A percentile compares a stretch with the other conserved stretches of the same genome.
These are phyloP conservation scores for Cynanchum wilfordii DNA, from an alignment of 257 asterid genomes.

Conservation along the genomic window DNA sequence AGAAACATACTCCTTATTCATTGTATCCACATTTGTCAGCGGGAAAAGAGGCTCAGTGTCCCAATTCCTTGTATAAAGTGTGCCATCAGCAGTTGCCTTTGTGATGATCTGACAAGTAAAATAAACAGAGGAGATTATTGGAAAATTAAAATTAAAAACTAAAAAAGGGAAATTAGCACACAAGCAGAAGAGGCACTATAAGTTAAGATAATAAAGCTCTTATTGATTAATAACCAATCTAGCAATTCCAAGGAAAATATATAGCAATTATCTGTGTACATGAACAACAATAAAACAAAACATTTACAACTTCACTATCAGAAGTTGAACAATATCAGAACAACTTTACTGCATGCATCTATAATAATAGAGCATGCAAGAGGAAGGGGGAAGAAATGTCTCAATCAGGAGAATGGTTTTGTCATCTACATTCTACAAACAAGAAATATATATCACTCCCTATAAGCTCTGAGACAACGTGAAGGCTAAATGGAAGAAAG, in stretches of 20 bases:
- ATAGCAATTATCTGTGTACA: neutral
- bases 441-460: neutral
- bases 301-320: neutral
- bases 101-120: conserved; percentile 58
- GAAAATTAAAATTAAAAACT: neutral
- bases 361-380: neutral
- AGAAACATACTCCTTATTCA: conserved; percentile 55
- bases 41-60: conserved; percentile 88
- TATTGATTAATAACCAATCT: neutral
- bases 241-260: neutral
- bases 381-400: neutral
- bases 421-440: neutral
- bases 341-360: neutral
- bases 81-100: conserved; percentile 80
- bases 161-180: neutral
- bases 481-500: neutral
- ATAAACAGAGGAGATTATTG: conserved; percentile 1
- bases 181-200: neutral
- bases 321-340: neutral
- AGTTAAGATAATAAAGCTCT: neutral
- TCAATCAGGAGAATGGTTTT: neutral
- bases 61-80: conserved; percentile 76
- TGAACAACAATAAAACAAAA: neutral
- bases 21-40: conserved; percentile 48
- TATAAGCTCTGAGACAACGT: neutral